Conservation (phyloP, 371 early-diverging fungal genomes). For the Quaeritorhiza haematococci region DNA sequence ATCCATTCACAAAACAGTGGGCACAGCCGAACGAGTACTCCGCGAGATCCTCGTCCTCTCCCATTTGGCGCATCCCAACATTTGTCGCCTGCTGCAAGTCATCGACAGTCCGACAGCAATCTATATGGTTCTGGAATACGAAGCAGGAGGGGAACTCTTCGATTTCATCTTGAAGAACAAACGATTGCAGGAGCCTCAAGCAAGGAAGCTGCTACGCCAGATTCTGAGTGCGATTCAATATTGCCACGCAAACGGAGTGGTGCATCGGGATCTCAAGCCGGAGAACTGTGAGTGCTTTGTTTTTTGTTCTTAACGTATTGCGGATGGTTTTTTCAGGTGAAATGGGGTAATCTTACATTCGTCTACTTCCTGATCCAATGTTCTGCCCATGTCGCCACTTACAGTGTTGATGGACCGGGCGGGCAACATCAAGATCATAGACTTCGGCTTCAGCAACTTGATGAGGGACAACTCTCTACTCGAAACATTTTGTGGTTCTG, state of each 20-base stretch:
- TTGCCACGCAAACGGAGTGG: slow-evolving; percentile 36
- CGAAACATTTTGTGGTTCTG: slow-evolving; percentile 82
- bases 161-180: slow-evolving; percentile 27
- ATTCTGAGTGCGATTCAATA: slow-evolving; percentile 37
- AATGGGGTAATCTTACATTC: background rate
- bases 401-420: slow-evolving; percentile 29
- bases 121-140: slow-evolving; percentile 42
- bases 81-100: slow-evolving; percentile 52
- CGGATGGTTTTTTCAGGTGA: too few species aligned
- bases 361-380: background rate
- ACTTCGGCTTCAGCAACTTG: slow-evolving; percentile 86
- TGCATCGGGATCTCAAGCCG: slow-evolving; percentile 43
- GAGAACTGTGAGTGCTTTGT: slow-evolving; percentile 28
- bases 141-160: slow-evolving; percentile 43
- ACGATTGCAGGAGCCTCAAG: slow-evolving; percentile 10
- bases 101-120: slow-evolving; percentile 37
- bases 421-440: slow-evolving; percentile 68
- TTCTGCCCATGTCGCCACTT: background rate
- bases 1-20: slow-evolving; percentile 7
- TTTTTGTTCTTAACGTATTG: background rate
- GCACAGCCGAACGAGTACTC: slow-evolving; percentile 8
- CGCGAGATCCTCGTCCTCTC: too few species aligned
- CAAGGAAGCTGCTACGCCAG: slow-evolving; percentile 30
- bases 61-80: slow-evolving; percentile 44
- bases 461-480: slow-evolving; percentile 59